Base-by-base conservation (phyloP, 192 early-diverging fungal genomes). In the Chytriomyces confervae region DNA sequence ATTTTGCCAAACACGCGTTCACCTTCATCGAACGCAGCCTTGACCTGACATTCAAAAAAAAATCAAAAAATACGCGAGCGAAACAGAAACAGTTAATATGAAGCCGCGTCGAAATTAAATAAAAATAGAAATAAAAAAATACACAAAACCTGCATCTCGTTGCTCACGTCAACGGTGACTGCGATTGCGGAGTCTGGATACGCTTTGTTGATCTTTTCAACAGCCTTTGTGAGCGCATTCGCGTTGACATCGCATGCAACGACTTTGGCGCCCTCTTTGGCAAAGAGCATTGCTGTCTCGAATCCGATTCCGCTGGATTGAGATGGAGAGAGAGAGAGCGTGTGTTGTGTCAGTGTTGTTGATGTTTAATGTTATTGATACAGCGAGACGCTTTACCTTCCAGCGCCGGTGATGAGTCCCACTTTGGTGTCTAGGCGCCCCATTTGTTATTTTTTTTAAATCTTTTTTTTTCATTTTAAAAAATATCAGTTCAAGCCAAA, bases 321-420 rank as follows among this genome's bases (percentile, higher is more conserved):
- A 6, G 24, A 8, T 29, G 10, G 6, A 61, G 16, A 49, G 60
- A 13, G 46, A 29, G 24, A n/a, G 45, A 50, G 50, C 4, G n/a
- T 7, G 36, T 7, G 71, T 49, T 48, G 23, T 51, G 16, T 5
- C n/a, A 18, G 24, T 27, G 0, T 27, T 27, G 24, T 27, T 27
- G 67, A 53, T n/a, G 64, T 45, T 43, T 48, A 23, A 66, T 57
- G 44, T 50, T 5, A 20, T n/a, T 27, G 24, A 27, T 27, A 27
- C 24, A 27, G 24, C 24, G 24, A 27, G 24, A 27, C 24, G 24
- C 24, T 27, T 27, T 27, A 27, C 24, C 24, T 88, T 75, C 89
- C 92, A 66, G 92, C 92, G 67, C 94, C 94, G 64, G 94, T 95
- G 68, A 95, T 88, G 70, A 95, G 84, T 20, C 92, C 92, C 20